These are phyloP conservation scores for Chimonanthus praecox DNA, from an alignment of 164 flowering plant species.

Conservation along the genomic window DNA sequence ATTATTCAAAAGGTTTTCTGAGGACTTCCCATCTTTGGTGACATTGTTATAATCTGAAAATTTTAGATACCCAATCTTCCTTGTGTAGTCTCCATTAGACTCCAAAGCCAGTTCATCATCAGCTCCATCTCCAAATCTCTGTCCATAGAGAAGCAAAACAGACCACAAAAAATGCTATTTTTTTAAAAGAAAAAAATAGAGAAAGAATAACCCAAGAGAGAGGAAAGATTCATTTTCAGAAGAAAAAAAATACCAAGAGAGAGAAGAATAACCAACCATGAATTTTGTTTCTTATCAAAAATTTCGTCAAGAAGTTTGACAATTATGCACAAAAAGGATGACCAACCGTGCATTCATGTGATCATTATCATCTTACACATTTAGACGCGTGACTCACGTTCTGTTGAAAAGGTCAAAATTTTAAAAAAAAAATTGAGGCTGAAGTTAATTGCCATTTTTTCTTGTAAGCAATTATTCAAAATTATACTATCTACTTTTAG, in stretches of 20 bases:
- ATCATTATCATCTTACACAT: too few relatives aligned
- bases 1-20: constrained; percentile 40
- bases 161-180: neutral
- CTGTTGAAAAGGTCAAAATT: too few relatives aligned
- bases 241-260: neutral
- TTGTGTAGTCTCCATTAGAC: constrained; percentile 47
- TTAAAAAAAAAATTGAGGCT: too few relatives aligned
- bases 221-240: neutral
- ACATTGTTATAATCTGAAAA: constrained; percentile 30
- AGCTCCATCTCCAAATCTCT: constrained; percentile 61
- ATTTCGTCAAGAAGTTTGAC: neutral
- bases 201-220: neutral
- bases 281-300: neutral
- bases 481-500: too few relatives aligned
- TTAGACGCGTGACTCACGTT: too few relatives aligned
- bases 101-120: constrained; percentile 37
- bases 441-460: too few relatives aligned
- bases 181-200: too few relatives aligned
- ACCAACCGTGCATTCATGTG: too few relatives aligned
- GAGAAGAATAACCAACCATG: neutral
- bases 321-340: too few relatives aligned
- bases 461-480: too few relatives aligned
- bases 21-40: neutral
- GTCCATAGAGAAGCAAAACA: neutral
- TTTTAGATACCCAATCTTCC: constrained; percentile 36